Conservation (phyloP, 2,329 filamentous ascomycete genomes). For the Fusarium humuli region DNA sequence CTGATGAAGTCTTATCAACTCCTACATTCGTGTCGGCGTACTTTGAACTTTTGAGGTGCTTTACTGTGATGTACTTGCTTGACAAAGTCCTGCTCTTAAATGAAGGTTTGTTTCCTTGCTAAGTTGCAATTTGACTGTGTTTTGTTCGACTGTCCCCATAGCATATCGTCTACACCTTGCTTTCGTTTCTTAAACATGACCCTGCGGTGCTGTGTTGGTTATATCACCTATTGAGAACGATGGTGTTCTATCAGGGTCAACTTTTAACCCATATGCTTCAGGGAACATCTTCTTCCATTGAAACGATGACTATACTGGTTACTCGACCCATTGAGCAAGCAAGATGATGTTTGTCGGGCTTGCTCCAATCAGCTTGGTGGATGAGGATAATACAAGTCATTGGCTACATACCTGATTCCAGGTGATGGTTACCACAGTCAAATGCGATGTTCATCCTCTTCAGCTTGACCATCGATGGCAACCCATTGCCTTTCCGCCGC, state of each 20-base stretch:
- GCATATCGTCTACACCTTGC: background rate
- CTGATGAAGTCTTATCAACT: background rate
- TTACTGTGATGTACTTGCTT: background rate
- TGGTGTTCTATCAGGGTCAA: background rate
- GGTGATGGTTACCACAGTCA: background rate
- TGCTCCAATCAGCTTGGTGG: background rate
- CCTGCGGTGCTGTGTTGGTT: background rate
- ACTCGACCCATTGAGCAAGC: background rate
- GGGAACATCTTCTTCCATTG: background rate
- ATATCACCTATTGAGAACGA: background rate
- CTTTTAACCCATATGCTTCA: background rate
- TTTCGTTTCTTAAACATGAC: background rate
- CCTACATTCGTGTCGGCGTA: background rate
- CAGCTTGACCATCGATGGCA: too few species aligned
- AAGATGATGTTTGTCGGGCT: background rate
- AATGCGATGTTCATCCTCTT: background rate
- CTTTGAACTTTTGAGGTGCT: background rate
- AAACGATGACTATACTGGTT: background rate
- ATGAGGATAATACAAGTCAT: background rate
- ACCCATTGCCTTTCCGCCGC: too few species aligned
- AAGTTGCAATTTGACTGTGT: background rate
- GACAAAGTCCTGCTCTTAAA: background rate
- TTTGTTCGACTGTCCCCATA: background rate
- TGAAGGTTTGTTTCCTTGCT: too few species aligned
- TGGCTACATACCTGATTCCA: background rate